Base-by-base conservation (phyloP, 805 yeast genomes). In the Candida insectorum region DNA sequence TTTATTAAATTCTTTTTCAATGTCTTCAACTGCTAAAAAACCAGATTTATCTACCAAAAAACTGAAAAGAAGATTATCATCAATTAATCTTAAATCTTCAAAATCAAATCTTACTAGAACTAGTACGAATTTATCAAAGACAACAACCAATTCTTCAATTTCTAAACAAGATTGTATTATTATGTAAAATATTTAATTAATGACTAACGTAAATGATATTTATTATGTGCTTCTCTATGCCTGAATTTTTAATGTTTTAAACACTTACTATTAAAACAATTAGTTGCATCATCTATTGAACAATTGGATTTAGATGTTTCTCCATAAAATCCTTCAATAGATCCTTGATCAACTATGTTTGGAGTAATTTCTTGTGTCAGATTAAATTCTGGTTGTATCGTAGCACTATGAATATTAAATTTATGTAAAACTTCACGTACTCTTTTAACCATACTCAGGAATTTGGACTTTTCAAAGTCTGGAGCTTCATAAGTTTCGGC, bases 311-410 rank as follows among this genome's bases (percentile, higher is more conserved):
- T 52, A 29, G 47, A 48, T 15, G 65, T 46, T 12, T 56, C 57
- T 4, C 68, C 69, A 31, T 54, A 64, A 15, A 54, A 48, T 5
- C 16, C 26, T n/a, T 11, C 10, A n/a, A n/a, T n/a, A n/a, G n/a
- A n/a, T n/a, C n/a, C n/a, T 9, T 39, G 50, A 47, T 26, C 22
- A 4, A 15, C 19, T 11, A 20, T 14, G 28, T 36, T 23, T 5
- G 35, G 17, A 26, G 31, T 16, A 24, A 14, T 24, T 14, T 28
- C 39, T 23, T 32, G 43, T 18, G 22, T 27, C 14, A 24, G 32
- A 5, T 30, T 21, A 50, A 91, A 93, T 62, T 91, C 98, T 0
- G 98, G 98, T 61, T 91, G 98, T 31, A 93, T 89, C 2, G 98
- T 91, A 13, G 91, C 95, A 23, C 93, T 83, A 51, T 89, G 95